phyloP scores from a whole-genome alignment of 2,329 filamentous ascomycete species.

The Clarireedia hainanense region DNA sequence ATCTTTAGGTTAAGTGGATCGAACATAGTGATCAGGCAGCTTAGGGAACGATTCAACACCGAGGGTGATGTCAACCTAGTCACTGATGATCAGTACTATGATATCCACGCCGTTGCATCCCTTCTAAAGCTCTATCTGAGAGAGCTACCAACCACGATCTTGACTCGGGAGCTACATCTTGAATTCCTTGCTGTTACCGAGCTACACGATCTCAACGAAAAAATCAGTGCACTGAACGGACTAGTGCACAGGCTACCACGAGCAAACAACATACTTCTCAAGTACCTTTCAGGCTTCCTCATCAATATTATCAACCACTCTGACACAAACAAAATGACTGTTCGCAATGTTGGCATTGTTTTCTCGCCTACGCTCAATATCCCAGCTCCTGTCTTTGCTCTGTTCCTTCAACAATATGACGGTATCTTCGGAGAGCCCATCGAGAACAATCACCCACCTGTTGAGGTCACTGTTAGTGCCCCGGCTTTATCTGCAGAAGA shows the following conservation, averaged over 20 bases:
- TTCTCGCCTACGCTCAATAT: constrained; percentile 97
- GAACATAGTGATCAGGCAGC: constrained; percentile 82
- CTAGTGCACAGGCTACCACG: constrained; percentile 74
- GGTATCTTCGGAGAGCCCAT: constrained; percentile 73
- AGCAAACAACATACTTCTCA: constrained; percentile 73
- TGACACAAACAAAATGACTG: constrained; percentile 93
- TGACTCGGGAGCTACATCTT: constrained; percentile 83
- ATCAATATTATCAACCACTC: constrained; percentile 89
- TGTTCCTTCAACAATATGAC: constrained; percentile 86
- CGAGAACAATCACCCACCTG: constrained; percentile 49
- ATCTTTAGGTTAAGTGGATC: constrained; percentile 98
- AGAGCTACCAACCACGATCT: constrained; percentile 82
- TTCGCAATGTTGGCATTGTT: constrained; percentile 94
- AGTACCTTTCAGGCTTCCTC: constrained; percentile 79
- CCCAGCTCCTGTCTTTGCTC: constrained; percentile 84
- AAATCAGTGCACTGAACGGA: constrained; percentile 66
- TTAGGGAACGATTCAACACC: constrained; percentile 87
- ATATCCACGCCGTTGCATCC: constrained; percentile 92
- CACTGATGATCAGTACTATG: constrained; percentile 76
- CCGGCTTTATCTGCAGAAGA: constrained; percentile 43
- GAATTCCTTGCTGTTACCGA: constrained; percentile 84
- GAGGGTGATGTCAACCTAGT: constrained; percentile 89
- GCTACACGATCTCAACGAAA: constrained; percentile 64
- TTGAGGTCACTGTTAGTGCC: constrained; percentile 36
- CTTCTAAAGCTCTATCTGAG: constrained; percentile 89